Evolutionary conservation across 1,139 yeast species (phyloP).

Genomic region (Groenewaldozyma sp.): DNA sequence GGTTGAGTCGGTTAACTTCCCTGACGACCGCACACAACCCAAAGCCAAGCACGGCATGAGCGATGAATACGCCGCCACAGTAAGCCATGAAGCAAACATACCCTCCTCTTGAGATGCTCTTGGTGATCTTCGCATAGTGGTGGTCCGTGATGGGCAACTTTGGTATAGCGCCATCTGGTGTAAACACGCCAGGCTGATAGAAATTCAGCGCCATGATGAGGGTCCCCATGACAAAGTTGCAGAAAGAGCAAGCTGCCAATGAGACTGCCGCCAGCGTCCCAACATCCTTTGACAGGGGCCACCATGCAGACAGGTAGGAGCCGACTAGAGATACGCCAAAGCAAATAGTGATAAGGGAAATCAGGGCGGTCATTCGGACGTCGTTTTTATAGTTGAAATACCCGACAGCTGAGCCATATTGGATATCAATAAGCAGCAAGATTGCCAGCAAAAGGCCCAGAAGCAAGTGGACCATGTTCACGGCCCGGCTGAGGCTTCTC

Average conservation of each 20-base stretch:
- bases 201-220: neutral
- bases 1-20: slow-evolving; percentile 22
- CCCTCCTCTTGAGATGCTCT: neutral
- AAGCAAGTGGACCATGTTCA: no score
- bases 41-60: slow-evolving; percentile 21
- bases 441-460: no score
- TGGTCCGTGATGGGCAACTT: no score
- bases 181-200: slow-evolving; percentile 2
- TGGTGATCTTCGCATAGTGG: no score
- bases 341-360: neutral
- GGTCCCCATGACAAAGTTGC: slow-evolving; percentile 11
- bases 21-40: slow-evolving; percentile 18
- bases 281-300: neutral
- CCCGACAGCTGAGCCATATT: no score
- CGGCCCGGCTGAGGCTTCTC: no score
- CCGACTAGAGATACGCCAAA: neutral
- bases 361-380: neutral
- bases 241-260: neutral
- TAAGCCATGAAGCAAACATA: slow-evolving; percentile 15
- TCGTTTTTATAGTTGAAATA: no score
- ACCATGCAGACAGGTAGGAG: neutral
- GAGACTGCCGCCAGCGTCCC: slow-evolving; percentile 1
- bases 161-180: no score
- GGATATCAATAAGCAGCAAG: no score
- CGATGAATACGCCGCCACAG: slow-evolving; percentile 16